Evolutionary conservation across 2,329 filamentous ascomycete species (phyloP), one percentile per base, ranked within the genome.

Genomic region (Sporothrix variecibatus): DNA sequence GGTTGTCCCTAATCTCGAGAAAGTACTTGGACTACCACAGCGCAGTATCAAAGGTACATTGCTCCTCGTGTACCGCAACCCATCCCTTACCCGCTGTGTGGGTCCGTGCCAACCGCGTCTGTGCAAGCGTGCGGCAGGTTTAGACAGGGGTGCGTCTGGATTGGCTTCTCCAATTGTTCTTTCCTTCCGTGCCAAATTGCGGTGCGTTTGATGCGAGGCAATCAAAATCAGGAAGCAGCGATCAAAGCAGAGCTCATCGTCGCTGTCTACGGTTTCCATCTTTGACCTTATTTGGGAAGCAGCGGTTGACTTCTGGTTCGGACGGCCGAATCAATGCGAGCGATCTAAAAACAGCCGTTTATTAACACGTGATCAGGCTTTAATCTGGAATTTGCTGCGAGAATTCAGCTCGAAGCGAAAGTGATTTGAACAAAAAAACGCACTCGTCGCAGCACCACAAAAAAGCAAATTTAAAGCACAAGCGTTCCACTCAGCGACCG

Each of bases 81-180:
- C 72, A 76, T 73, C 75, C 74, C 75, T 76, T 75, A 76, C 75
- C 76, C 76, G 75, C 62, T n/a, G 60, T 58, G 76, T 77, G 76
- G 76, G 75, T 20, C 76, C 75, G 75, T 76, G 75, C 76, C 75
- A 77, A 76, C 76, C 76, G 72, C 73, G 75, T 76, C 75, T 76
- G 76, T 76, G 76, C 76, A 77, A 76, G 75, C 75, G 76, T 77
- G 73, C 75, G 76, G 75, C 75, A 75, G 75, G 72, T 51, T 38
- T 70, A 58, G 68, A 76, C 76, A 77, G 75, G 76, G 76, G 75
- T 75, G 67, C 64, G 58, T 58, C 38, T 60, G 72, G 43, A 73
- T 75, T 62, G 68, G 68, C 62, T 72, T 74, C 68, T 67, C 31
- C 62, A 26, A 49, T 38, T 65, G 58, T 71, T 73, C 70, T 70